These are phyloP conservation scores for Salix suchowensis DNA, from an alignment of 345 rosid genomes.

Conservation along the genomic window DNA sequence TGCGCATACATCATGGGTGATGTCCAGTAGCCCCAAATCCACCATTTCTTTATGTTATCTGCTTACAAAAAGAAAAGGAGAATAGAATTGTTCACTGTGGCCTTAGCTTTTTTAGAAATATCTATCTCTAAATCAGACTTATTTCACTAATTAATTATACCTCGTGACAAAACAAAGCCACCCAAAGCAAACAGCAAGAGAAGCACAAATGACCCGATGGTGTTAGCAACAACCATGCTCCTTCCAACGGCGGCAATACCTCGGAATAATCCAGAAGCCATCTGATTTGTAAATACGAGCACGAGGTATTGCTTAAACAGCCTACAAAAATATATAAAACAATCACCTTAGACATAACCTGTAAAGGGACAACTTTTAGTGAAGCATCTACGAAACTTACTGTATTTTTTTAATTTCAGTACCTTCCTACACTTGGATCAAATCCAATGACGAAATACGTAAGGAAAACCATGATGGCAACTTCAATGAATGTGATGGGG, in stretches of 20 bases:
- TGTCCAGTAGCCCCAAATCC: constrained; percentile 85
- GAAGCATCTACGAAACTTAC: too few species aligned
- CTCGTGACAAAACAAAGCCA: constrained; percentile 64
- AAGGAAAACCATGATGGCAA: constrained; percentile 46
- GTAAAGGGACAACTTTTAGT: too few species aligned
- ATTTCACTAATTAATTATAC: constrained; percentile 26
- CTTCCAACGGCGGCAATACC: constrained; percentile 54
- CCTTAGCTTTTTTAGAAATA: too few species aligned
- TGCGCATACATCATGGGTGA: constrained; percentile 82
- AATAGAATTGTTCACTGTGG: background rate
- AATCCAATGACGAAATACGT: constrained; percentile 70
- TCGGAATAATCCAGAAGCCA: constrained; percentile 62
- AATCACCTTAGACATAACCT: too few species aligned
- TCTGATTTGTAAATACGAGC: constrained; percentile 51
- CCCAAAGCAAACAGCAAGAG: constrained; percentile 44
- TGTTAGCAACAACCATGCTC: constrained; percentile 51
- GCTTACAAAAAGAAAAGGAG: background rate
- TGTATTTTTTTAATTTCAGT: background rate
- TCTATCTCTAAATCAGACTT: too few species aligned
- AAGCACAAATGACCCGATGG: constrained; percentile 57
- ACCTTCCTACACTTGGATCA: constrained; percentile 75
- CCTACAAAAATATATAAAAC: constrained; percentile 27
- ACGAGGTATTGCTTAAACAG: constrained; percentile 55
- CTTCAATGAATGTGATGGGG: constrained; percentile 64
- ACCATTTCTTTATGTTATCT: constrained; percentile 77